phyloP scores from a whole-genome alignment of 768 basidiomycete species.

The Clitopilus hobsonii region DNA sequence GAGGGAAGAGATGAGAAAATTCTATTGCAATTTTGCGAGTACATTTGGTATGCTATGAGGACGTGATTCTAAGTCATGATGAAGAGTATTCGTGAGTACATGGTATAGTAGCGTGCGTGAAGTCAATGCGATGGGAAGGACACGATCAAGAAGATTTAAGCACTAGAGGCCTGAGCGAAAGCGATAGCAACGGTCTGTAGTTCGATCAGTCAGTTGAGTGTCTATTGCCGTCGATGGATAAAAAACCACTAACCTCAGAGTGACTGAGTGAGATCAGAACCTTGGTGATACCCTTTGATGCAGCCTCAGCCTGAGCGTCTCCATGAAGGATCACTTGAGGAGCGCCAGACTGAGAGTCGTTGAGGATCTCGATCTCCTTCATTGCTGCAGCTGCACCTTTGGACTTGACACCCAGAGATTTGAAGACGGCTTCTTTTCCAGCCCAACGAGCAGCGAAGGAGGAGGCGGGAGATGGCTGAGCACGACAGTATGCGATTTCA shows the following conservation, averaged over 20 bases:
- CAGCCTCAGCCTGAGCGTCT: slow-evolving; percentile 72
- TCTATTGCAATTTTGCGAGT: slow-evolving; percentile 13
- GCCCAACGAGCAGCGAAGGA: slow-evolving; percentile 98
- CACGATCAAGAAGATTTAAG: slow-evolving; percentile 18
- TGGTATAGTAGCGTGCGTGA: background rate
- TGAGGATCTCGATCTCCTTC: slow-evolving; percentile 95
- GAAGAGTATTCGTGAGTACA: background rate
- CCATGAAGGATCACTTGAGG: slow-evolving; percentile 77
- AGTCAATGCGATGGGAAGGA: too few species aligned
- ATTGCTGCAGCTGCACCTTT: slow-evolving; percentile 93
- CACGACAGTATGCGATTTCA: slow-evolving; percentile 81
- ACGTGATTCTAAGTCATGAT: slow-evolving; percentile 5
- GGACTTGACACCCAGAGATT: slow-evolving; percentile 84
- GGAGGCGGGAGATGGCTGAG: slow-evolving; percentile 82
- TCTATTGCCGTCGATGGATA: background rate
- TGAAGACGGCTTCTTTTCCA: slow-evolving; percentile 97
- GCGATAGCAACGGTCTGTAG: slow-evolving; percentile 77
- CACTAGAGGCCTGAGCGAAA: slow-evolving; percentile 71
- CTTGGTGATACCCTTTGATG: slow-evolving; percentile 64
- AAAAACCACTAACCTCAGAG: slow-evolving; percentile 67
- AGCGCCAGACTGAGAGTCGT: slow-evolving; percentile 63
- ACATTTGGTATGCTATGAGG: background rate
- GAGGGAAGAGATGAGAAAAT: slow-evolving; percentile 4
- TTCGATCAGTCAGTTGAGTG: slow-evolving; percentile 10
- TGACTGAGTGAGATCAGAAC: slow-evolving; percentile 88